Conservation (phyloP, 768 basidiomycete species). For the Podaxis sp. region DNA sequence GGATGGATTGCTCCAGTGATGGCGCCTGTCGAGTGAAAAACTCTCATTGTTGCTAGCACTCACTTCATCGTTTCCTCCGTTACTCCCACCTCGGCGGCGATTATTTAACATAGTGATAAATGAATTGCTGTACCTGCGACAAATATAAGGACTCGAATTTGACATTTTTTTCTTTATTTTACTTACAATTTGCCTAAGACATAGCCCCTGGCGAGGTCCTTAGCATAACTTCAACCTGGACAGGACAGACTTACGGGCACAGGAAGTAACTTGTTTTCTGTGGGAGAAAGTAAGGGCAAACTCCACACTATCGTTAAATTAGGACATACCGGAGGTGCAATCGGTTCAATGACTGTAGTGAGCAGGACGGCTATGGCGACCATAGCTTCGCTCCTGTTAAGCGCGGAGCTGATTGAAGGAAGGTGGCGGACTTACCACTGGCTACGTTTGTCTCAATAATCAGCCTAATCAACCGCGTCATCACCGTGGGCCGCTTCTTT, state of each 20-base stretch:
- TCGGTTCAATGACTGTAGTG: conserved; percentile 2
- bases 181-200: conserved; percentile 10
- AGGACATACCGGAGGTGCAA: conserved; percentile 6
- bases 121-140: conserved; percentile 8
- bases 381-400: not conserved
- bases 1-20: not conserved
- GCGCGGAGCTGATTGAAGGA: not conserved
- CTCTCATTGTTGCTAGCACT: not conserved
- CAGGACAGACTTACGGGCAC: conserved; percentile 5
- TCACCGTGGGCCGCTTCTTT: not conserved
- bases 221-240: not conserved
- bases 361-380: conserved; percentile 4
- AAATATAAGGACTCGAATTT: not conserved
- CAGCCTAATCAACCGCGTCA: conserved; percentile 3
- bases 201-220: not conserved
- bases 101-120: conserved; percentile 12
- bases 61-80: not conserved
- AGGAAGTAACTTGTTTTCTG: conserved; percentile 10
- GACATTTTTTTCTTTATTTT: too few relatives aligned
- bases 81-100: not conserved
- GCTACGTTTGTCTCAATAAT: conserved; percentile 8
- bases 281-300: not conserved
- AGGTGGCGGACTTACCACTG: not conserved
- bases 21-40: not conserved
- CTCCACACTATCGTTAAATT: too few relatives aligned